Evolutionary conservation across 192 early-diverging fungal genomes (phyloP), one percentile per base, ranked within the genome.

Genomic region (Chytriomyces hyalinus): DNA sequence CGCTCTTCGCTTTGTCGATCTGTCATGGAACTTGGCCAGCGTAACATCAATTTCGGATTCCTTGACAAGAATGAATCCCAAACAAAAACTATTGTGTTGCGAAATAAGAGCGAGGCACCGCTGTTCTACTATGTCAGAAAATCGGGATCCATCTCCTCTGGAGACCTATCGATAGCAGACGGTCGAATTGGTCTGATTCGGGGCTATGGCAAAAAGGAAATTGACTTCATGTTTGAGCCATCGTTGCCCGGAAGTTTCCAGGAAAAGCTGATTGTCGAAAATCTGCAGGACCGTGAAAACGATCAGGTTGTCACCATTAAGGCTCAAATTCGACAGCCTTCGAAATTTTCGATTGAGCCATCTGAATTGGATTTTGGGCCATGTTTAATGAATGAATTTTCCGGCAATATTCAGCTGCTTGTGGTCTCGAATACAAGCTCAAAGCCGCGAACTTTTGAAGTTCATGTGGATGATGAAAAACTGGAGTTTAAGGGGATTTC

Each of bases 21-120:
- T 6, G 85, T 93, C 50, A 94, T 99, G 88, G 95, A 96, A 50
- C 82, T 99, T 1, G 95, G 96, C 22, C 97, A 99, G 79, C 94
- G 94, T 78, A 94, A 96, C 82, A 97, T 97, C 84, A 98, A 98
- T 68, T 97, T 99, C 83, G 97, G 97, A 45, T 86, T 88, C 24
- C 86, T 98, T 67, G 94, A 97, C 80, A 88, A 85, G 71, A 91
- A 91, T 57, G 94, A 95, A 78, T 87, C 90, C 53, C 87, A 93
- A 51, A 94, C 92, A 51, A 97, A 97, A 80, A 89, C 91, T 17
- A 93, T 99, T 26, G 83, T 94, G 9, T 89, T 98, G 49, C 91
- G 95, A 66, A 97, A 99, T 81, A 92, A 93, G 20, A 92, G 93
- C 24, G 96, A 97, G 80, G 91, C 92, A 22, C 92, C 96, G 0